A percentile compares a stretch with the other conserved stretches of the same genome.
Evolutionary conservation across 768 basidiomycete species (phyloP).

Genomic region (Tulasnella sp.): DNA sequence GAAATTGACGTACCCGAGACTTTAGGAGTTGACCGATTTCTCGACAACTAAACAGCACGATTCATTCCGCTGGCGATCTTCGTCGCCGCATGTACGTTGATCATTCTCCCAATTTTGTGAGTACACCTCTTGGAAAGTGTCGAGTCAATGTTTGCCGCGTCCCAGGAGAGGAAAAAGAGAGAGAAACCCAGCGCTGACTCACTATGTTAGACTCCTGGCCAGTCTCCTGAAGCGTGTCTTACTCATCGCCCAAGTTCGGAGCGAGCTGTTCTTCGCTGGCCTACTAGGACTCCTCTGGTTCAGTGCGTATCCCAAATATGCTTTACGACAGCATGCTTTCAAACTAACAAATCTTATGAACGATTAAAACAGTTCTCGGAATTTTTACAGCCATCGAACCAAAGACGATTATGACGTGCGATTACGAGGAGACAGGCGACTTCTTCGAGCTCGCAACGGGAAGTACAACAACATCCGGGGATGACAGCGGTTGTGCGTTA

Average conservation of each 20-base stretch:
- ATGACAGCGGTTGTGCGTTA: background rate
- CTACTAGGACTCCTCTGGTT: conserved; percentile 71
- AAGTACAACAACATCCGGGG: conserved; percentile 51
- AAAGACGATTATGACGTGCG: conserved; percentile 74
- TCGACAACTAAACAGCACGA: conserved; percentile 41
- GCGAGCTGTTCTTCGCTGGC: conserved; percentile 63
- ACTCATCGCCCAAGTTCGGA: conserved; percentile 25
- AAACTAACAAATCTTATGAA: background rate
- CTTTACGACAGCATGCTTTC: background rate
- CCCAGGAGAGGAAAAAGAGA: too few relatives aligned
- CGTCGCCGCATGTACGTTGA: conserved; percentile 56
- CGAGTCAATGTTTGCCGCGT: too few relatives aligned
- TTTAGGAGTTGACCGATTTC: conserved; percentile 2
- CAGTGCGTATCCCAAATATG: conserved; percentile 35
- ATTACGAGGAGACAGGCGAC: conserved; percentile 41
- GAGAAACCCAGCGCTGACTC: too few relatives aligned
- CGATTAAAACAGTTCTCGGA: conserved; percentile 48
- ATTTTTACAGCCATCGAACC: conserved; percentile 63
- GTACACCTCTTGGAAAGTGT: conserved; percentile 22
- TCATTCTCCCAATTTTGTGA: conserved; percentile 57
- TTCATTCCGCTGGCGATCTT: conserved; percentile 81
- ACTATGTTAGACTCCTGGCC: too few relatives aligned
- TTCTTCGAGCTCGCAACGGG: conserved; percentile 41
- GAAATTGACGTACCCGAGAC: conserved; percentile 22
- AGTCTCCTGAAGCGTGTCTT: conserved; percentile 45